These are phyloP conservation scores for Secale cereale DNA, from an alignment of 176 grass and related monocot genomes.

Conservation along the genomic window DNA sequence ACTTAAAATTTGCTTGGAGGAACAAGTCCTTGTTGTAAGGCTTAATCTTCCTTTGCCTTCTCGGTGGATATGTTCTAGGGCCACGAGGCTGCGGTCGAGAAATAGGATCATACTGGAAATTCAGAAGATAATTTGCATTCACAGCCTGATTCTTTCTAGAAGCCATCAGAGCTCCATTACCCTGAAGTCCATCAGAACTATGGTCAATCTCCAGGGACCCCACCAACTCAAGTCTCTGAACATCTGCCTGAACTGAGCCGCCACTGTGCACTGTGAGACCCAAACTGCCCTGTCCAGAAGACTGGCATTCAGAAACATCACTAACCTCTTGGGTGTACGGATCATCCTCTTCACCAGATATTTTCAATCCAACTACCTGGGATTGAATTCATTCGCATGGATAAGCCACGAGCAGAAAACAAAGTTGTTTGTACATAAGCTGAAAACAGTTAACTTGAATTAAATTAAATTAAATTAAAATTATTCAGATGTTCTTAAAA, in stretches of 20 bases:
- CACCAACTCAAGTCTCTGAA: conserved; percentile 27
- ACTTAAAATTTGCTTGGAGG: conserved; percentile 98
- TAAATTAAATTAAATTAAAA: conserved; percentile 10
- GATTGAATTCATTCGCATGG: conserved; percentile 29
- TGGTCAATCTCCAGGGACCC: conserved; percentile 20
- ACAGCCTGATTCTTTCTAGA: conserved; percentile 69
- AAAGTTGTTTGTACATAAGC: not conserved
- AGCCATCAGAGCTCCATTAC: conserved; percentile 51
- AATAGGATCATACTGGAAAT: conserved; percentile 98
- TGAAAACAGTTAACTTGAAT: conserved; percentile 11
- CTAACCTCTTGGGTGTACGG: conserved; percentile 33
- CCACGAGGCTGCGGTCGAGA: conserved; percentile 54
- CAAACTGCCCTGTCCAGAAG: conserved; percentile 28
- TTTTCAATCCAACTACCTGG: conserved; percentile 77
- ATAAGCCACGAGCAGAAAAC: conserved; percentile 7
- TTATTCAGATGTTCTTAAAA: not conserved
- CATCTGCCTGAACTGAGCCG: conserved; percentile 6
- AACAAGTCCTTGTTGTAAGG: conserved; percentile 97
- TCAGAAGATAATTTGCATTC: conserved; percentile 90
- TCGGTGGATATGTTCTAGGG: conserved; percentile 64
- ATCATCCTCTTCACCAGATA: conserved; percentile 47
- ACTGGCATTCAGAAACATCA: conserved; percentile 41
- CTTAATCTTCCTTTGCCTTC: conserved; percentile 81
- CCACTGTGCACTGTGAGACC: conserved; percentile 14
- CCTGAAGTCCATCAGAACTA: conserved; percentile 21